phyloP scores from a whole-genome alignment of 768 basidiomycete genomes.

The Boletus tylopilopsis region DNA sequence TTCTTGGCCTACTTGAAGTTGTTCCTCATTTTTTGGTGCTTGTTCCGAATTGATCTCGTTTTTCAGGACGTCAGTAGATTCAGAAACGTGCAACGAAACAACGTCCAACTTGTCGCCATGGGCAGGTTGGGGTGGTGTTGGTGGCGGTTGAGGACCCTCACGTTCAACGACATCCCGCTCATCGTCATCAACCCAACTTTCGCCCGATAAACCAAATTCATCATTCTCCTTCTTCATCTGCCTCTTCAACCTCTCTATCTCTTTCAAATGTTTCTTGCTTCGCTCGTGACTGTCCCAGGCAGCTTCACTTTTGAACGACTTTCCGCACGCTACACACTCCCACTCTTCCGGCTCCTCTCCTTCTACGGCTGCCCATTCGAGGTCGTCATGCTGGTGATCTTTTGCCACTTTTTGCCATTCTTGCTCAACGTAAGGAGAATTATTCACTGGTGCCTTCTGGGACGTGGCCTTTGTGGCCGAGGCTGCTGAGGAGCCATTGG shows the following conservation, averaged over 20 bases:
- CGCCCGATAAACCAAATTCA: conserved; percentile 50
- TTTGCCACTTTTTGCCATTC: conserved; percentile 78
- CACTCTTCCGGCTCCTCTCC: conserved; percentile 74
- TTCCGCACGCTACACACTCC: conserved; percentile 95
- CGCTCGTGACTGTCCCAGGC: conserved; percentile 97
- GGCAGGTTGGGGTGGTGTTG: conserved; percentile 9
- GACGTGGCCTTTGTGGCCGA: conserved; percentile 22
- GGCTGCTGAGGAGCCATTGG: conserved; percentile 29
- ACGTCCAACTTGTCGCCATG: conserved; percentile 2
- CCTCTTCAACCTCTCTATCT: conserved; percentile 71
- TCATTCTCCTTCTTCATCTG: conserved; percentile 78
- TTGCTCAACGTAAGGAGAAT: conserved; percentile 68
- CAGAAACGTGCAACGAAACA: neutral
- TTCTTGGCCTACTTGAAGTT: conserved; percentile 4
- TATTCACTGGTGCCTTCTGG: conserved; percentile 25
- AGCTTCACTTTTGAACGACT: conserved; percentile 85
- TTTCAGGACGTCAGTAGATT: conserved; percentile 1
- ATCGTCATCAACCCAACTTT: conserved; percentile 28
- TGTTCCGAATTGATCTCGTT: conserved; percentile 7
- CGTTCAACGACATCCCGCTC: conserved; percentile 6
- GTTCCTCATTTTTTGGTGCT: conserved; percentile 4
- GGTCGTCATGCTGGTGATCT: conserved; percentile 39
- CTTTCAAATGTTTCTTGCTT: conserved; percentile 90
- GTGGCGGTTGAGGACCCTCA: conserved; percentile 9
- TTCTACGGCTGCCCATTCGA: conserved; percentile 74